Evolutionary conservation across 495 filamentous ascomycete species (phyloP), one percentile per base, ranked within the genome.

Genomic region (Tuber microsphaerosporum): DNA sequence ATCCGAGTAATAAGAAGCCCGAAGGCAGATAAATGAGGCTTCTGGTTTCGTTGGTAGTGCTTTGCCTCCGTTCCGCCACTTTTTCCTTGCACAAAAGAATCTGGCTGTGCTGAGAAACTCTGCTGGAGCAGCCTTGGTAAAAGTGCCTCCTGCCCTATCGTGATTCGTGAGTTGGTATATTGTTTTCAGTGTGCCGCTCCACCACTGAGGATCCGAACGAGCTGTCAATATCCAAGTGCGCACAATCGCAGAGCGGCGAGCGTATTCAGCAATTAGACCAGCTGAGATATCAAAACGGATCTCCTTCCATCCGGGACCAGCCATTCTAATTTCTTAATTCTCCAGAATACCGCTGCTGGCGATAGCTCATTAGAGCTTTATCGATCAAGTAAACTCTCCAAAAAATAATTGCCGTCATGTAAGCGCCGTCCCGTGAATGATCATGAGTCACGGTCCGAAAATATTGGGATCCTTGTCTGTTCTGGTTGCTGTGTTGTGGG

Each of bases 401-500:
- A 17, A 17, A 34, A 34, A 65, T 31, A 65, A 34, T 19, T 19
- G 17, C 56, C 26, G 56, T 17, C 56, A 65, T 65, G 56, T 65
- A 65, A 65, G 56, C 56, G 14, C 56, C 5, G 56, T 65, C 56
- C 26, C 56, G 56, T 65, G 56, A 5, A 10, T 14, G 56, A 26
- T 26, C 56, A 65, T 65, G 56, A 65, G 56, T 65, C 56, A 65
- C 56, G 56, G 56, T 65, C 56, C 56, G 56, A 65, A 65, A 65
- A 65, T 34, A 65, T 65, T 34, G 56, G 56, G 26, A 65, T 65
- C 56, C 56, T 61, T 61, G 51, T 61, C 51, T 12, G 51, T 2
- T 61, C 26, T 65, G 56, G 56, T 65, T 34, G 56, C 17, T 65
- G 3, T 65, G 56, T 31, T 65, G 56, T 65, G 56, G 56, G 56